Evolutionary conservation across 176 grass and related monocot genomes (phyloP).

Genomic region (Zea luxurians): DNA sequence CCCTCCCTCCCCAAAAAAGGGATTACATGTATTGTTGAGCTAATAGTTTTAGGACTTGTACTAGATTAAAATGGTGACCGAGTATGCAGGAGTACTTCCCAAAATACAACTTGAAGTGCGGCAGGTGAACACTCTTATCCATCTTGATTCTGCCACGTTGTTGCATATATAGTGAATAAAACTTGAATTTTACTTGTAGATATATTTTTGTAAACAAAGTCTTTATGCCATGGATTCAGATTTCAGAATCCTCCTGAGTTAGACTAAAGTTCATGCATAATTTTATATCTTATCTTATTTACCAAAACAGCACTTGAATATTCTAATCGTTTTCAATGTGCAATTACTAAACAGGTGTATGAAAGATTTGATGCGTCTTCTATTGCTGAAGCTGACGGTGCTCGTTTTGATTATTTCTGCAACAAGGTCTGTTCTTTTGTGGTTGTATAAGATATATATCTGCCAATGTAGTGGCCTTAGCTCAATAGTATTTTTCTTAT

Average conservation of each 20-base stretch:
- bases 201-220: constrained; percentile 13
- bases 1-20: background rate
- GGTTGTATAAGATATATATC: constrained; percentile 27
- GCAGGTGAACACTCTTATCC: constrained; percentile 53
- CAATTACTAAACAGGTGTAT: constrained; percentile 69
- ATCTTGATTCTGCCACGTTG: background rate
- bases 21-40: background rate
- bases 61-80: constrained; percentile 63
- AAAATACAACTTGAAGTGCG: constrained; percentile 73
- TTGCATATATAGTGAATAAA: constrained; percentile 12
- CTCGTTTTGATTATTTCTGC: constrained; percentile 83
- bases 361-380: constrained; percentile 73
- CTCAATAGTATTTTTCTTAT: constrained; percentile 10
- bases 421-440: constrained; percentile 61
- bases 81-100: constrained; percentile 76
- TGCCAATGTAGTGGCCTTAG: constrained; percentile 3
- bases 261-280: constrained; percentile 1
- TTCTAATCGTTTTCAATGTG: constrained; percentile 16
- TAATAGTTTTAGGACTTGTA: constrained; percentile 35
- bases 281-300: constrained; percentile 3
- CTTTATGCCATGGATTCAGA: constrained; percentile 1
- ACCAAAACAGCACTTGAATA: background rate
- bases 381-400: constrained; percentile 65
- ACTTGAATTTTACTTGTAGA: background rate
- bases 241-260: background rate